Percentiles rank a stretch among this genome's conserved stretches.
phyloP scores from a whole-genome alignment of 106 monocot species.

The Acorus calamus region DNA sequence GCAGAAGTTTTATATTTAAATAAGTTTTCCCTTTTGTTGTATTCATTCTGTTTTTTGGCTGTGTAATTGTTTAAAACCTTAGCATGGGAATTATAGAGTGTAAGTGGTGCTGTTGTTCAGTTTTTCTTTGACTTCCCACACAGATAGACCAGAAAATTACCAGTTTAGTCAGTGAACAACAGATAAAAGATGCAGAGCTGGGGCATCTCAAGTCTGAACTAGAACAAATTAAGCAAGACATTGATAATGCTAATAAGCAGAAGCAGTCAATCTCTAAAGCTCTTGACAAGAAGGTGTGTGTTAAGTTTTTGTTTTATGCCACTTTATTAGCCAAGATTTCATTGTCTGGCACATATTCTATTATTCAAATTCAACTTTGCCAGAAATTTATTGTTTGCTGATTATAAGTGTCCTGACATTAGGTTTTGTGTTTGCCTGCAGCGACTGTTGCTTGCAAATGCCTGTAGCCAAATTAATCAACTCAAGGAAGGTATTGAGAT shows the following conservation, averaged over 20 bases:
- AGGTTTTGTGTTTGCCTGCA: conserved; percentile 21
- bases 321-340: too few species aligned
- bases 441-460: conserved; percentile 77
- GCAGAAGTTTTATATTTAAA: neutral
- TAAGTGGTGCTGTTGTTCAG: neutral
- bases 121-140: conserved; percentile 54
- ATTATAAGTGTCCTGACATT: neutral
- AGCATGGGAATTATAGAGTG: too few species aligned
- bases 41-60: too few species aligned
- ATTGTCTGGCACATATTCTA: too few species aligned
- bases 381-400: neutral
- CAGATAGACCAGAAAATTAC: conserved; percentile 90
- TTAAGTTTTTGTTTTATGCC: neutral
- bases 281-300: conserved; percentile 72
- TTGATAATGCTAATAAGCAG: conserved; percentile 67
- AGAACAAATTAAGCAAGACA: conserved; percentile 76
- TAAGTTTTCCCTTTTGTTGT: neutral
- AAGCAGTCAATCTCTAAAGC: conserved; percentile 54
- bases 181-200: conserved; percentile 74
- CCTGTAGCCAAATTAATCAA: conserved; percentile 78
- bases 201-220: conserved; percentile 67
- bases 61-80: too few species aligned
- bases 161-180: conserved; percentile 65
- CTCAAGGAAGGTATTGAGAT: conserved; percentile 83
- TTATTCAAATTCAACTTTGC: too few species aligned